Base-by-base conservation (phyloP, 768 basidiomycete species). In the Phylloporus scabripes region DNA sequence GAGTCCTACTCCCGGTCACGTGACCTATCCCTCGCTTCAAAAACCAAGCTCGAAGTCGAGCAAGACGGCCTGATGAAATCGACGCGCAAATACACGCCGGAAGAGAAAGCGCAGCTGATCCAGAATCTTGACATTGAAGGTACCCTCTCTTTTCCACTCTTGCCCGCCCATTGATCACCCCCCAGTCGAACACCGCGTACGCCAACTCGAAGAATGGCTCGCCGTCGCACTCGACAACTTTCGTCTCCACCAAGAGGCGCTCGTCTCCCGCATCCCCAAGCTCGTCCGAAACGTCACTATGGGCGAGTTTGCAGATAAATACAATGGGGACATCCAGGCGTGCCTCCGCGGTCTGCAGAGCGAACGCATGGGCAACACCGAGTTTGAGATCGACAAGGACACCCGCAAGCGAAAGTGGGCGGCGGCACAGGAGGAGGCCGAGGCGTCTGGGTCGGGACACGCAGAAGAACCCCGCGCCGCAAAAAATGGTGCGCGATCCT, bases 71-170 rank as follows among this genome's bases (percentile, higher is more conserved):
- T 28, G 28, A 69, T 67, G 67, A 54, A 63, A 20, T 39, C 57
- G 49, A 58, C 58, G 18, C 58, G 68, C 15, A 74, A 68, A 55
- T 80, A 74, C 60, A 80, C 75, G 7, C 68, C 72, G 5, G 85
- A 88, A 58, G 86, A 90, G 69, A 90, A 89, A 54, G 71, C 77
- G 23, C 85, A 89, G 53, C 75, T 90, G 2, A 70, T 90, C 34
- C 77, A 77, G 40, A 91, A 91, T 64, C 75, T 91, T 43, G 85
- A 89, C 54, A 79, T 90, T 53, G 88, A 91, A 78, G 84, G 87
- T 85, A 56, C 11, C 67, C 2, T 58, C 2, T 9, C 11, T 17
- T 4, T 20, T 37, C 9, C 36, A 20, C 18, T 7, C n/a, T 33
- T 5, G n/a, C 21, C 6, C 28, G 28, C 28, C 11, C 36, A n/a